Base-by-base conservation (phyloP, 441 rosid genomes). In the Eruca vesicaria region DNA sequence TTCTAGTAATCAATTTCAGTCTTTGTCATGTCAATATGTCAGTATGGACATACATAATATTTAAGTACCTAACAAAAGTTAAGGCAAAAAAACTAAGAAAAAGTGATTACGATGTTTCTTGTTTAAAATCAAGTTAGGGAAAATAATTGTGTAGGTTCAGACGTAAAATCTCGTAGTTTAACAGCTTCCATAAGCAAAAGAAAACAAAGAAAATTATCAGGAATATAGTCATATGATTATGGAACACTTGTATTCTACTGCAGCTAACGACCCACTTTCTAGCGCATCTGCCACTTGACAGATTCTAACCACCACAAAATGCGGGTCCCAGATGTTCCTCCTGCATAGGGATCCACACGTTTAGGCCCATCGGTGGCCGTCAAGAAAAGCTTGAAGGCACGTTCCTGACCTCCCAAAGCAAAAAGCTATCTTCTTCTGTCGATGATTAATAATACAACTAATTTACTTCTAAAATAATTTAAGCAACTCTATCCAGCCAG, bases 251-350 rank as follows among this genome's bases (percentile, higher is more conserved):
- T 43, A 58, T 41, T 58, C 12, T 69, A 58, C 43, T 38, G 71
- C 70, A 64, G 33, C 72, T 14, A 61, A 62, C 73, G 57, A 23
- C 45, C 45, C 38, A 2, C 52, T 59, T 67, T 66, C 62, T 59
- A 29, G 63, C 63, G 55, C 55, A 18, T 29, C 36, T 58, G 35
- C 36, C 71, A 65, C 28, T 38, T 57, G 76, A 38, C 52, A 75
- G 50, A 32, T 26, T 65, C 62, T 71, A 58, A 64, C 76, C 15
- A 70, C 80, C 76, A 71, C 58, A 66, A 71, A 77, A 50, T 3
- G 1, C 67, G 50, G 80, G 77, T 50, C 68, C 72, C 69, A 50
- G 0, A 36, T 71, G 35, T 19, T 28, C 26, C 35, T 57, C 14
- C 3, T 16, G 7, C 7, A 9, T 35, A 6, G 69, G 63, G 63